phyloP scores from a whole-genome alignment of 2,329 filamentous ascomycete species.

The Clonostachys rhizophaga region DNA sequence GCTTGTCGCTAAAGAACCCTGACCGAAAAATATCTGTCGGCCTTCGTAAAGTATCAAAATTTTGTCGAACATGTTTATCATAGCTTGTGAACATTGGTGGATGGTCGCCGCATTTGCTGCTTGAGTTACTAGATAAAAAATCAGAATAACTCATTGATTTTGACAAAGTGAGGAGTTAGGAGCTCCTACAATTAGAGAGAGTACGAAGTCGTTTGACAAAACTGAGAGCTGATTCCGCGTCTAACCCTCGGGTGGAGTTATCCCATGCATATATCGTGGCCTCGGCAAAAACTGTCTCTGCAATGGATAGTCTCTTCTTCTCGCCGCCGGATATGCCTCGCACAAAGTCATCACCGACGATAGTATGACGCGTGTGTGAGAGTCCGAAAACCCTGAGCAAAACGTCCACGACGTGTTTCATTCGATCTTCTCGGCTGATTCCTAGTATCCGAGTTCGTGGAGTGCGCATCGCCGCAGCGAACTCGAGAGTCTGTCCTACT shows the following conservation, averaged over 20 bases:
- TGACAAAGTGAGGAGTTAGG: no score
- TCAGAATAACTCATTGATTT: no score
- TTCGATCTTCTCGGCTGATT: background rate
- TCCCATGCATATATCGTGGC: constrained; percentile 62
- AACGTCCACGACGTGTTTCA: background rate
- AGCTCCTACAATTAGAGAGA: constrained; percentile 29
- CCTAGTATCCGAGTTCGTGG: constrained; percentile 24
- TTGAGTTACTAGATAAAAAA: no score
- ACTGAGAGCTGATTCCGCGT: constrained; percentile 56
- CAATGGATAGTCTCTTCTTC: constrained; percentile 64
- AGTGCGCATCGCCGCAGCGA: constrained; percentile 55
- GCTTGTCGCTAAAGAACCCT: constrained; percentile 44
- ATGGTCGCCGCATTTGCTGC: constrained; percentile 38
- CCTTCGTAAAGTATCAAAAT: constrained; percentile 62
- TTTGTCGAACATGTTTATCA: constrained; percentile 60
- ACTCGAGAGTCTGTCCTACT: constrained; percentile 56
- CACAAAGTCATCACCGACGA: constrained; percentile 57
- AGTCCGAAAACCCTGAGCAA: constrained; percentile 53
- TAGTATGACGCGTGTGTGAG: constrained; percentile 54
- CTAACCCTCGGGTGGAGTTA: constrained; percentile 57
- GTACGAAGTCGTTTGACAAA: constrained; percentile 51
- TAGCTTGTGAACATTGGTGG: constrained; percentile 52
- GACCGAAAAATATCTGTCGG: constrained; percentile 60
- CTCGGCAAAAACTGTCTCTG: constrained; percentile 47
- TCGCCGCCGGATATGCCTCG: constrained; percentile 49